A percentile compares a stretch with the other conserved stretches of the same genome.
Conservation (phyloP, 2,329 filamentous ascomycete genomes). For the Cadophora malorum region DNA sequence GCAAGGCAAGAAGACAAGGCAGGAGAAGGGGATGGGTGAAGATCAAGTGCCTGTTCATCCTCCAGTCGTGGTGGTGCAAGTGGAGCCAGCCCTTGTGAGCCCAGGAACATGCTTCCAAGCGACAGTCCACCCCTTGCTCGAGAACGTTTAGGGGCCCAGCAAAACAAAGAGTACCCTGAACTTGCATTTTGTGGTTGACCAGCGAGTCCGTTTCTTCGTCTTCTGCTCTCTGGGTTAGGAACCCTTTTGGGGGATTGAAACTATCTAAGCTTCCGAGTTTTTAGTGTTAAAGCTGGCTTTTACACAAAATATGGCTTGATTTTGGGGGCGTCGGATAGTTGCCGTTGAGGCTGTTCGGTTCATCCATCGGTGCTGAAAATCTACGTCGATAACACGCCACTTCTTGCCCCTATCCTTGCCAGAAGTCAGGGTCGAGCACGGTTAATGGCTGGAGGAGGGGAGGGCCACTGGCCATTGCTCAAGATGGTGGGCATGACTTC, state of each 20-base stretch:
- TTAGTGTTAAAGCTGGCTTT: not conserved
- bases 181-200: not conserved
- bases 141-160: not conserved
- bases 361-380: not conserved
- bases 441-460: not conserved
- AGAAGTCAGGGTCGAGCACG: not conserved
- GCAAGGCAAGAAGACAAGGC: not conserved
- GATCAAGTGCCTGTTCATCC: not conserved
- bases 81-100: conserved; percentile 10
- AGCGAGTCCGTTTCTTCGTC: not conserved
- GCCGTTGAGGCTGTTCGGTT: conserved; percentile 7
- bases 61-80: conserved; percentile 7
- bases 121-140: not conserved
- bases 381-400: conserved; percentile 24
- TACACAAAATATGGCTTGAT: not conserved
- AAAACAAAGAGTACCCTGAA: conserved; percentile 1
- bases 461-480: conserved; percentile 3
- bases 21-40: conserved; percentile 3
- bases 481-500: conserved; percentile 4
- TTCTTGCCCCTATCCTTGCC: conserved; percentile 2
- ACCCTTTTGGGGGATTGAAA: not conserved
- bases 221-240: not conserved
- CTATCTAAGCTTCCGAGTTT: not conserved
- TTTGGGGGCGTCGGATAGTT: conserved; percentile 1
- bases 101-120: conserved; percentile 14